Base-by-base conservation (phyloP, 129 eudicot genomes). In the Erigeron canadensis region DNA sequence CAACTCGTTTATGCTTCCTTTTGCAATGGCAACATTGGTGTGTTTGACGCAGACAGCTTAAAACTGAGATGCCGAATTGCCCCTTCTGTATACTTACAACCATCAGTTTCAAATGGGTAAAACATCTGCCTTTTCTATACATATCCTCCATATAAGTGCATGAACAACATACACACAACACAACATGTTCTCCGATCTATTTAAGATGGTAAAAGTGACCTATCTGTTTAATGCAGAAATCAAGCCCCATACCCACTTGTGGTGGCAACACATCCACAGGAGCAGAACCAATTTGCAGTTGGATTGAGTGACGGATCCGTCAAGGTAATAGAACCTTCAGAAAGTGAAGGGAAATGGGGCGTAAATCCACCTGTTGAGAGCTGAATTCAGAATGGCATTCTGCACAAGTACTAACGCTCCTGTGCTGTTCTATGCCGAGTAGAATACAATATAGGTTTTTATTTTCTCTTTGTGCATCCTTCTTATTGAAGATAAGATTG, bases 251-350 rank as follows among this genome's bases (percentile, higher is more conserved):
- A 86, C 65, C 91, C 98, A 4, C 78, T 84, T 5, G 98, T 83
- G 2, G 74, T 88, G 28, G 98, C 98, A 19, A 82, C 94, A 37
- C 98, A 91, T 56, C 98, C 98, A 0, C 94, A 81, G 57, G 96
- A 88, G 40, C 87, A 89, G 23, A 77, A 84, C 77, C 98, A 91
- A 41, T 88, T 91, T 59, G 98, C 98, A 8, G 63, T 91, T 8
- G 98, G 98, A 60, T 60, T 91, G 75, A 82, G 84, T 13, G 97
- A 91, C 63, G 97, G 97, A 22, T 73, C 89, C 1, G 87, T 91
- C 38, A 88, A 86, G 82, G 97, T 91, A 46, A 72, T 91, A 7
- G 97, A 91, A 62, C 97, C 96, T 4, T 50, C 72, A 18, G 91
- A 91, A 48, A 73, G 89, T 0, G 91, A 91, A 47, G 81, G 87